Percentiles rank a stretch among this genome's conserved stretches.
phyloP scores from a whole-genome alignment of 148 eudicot genomes.

The Fallopia convolvulus region DNA sequence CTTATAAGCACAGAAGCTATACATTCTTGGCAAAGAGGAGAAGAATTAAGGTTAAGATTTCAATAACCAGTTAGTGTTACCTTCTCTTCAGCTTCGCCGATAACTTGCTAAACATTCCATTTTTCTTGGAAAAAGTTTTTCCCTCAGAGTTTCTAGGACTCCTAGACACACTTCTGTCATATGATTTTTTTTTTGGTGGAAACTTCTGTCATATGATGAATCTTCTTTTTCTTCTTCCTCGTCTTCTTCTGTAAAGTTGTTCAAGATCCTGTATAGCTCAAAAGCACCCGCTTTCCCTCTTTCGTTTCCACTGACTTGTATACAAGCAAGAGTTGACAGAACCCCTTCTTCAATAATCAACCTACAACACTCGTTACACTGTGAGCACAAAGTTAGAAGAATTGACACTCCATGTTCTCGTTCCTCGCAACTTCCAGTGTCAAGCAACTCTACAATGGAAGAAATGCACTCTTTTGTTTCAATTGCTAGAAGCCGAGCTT shows the following conservation, averaged over 20 bases:
- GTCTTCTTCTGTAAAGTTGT: conserved; percentile 7
- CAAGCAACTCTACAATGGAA: conserved; percentile 51
- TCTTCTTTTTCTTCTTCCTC: background rate
- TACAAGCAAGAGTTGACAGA: conserved; percentile 33
- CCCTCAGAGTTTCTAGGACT: background rate
- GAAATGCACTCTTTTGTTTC: conserved; percentile 65
- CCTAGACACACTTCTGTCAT: background rate
- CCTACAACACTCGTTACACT: conserved; percentile 38
- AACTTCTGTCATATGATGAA: background rate
- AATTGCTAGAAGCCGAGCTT: conserved; percentile 28
- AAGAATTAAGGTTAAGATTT: background rate
- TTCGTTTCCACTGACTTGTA: conserved; percentile 47
- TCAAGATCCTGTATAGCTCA: conserved; percentile 50
- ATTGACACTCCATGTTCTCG: conserved; percentile 59
- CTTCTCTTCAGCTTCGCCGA: conserved; percentile 7
- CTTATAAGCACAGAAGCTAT: background rate
- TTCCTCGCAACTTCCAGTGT: conserved; percentile 32
- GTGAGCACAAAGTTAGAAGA: conserved; percentile 55
- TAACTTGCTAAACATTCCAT: background rate
- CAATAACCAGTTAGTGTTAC: background rate
- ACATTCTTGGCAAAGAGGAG: background rate
- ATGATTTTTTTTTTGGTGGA: too few relatives aligned
- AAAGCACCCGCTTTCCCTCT: conserved; percentile 45
- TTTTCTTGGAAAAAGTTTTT: background rate
- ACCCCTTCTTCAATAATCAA: conserved; percentile 50